A percentile compares a stretch with the other conserved stretches of the same genome.
Conservation (phyloP, 169 alveolate species). For the Plasmodium reichenowi region DNA sequence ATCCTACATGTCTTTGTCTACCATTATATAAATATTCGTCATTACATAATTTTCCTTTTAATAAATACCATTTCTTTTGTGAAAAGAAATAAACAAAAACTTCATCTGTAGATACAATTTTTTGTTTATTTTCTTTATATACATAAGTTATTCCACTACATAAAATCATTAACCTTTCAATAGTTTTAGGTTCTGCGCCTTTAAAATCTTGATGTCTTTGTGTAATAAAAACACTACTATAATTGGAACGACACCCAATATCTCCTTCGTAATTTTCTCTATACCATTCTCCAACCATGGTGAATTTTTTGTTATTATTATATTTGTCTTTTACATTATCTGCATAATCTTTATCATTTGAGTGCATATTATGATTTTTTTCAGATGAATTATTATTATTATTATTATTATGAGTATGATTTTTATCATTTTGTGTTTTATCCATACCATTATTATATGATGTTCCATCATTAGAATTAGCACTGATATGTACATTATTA, state of each 20-base stretch:
- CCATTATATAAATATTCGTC: slow-evolving; percentile 84
- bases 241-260: slow-evolving; percentile 90
- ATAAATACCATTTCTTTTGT: slow-evolving; percentile 85
- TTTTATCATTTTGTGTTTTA: background rate
- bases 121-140: slow-evolving; percentile 15
- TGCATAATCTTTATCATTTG: background rate
- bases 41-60: slow-evolving; percentile 82
- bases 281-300: slow-evolving; percentile 85
- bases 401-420: slow-evolving; percentile 9
- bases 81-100: slow-evolving; percentile 85
- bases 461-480: background rate
- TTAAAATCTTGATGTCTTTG: slow-evolving; percentile 89
- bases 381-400: background rate
- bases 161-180: slow-evolving; percentile 84
- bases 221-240: slow-evolving; percentile 88
- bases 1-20: slow-evolving; percentile 87
- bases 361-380: background rate
- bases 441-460: background rate
- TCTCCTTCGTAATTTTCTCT: slow-evolving; percentile 87
- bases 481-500: background rate
- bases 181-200: slow-evolving; percentile 87
- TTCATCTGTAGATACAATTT: slow-evolving; percentile 85
- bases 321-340: slow-evolving; percentile 5
- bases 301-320: slow-evolving; percentile 18
- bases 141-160: slow-evolving; percentile 87